Percentiles rank a stretch among this genome's conserved stretches.
phyloP scores from a whole-genome alignment of 805 yeast species.

The Cyberlindnera mycetangii region DNA sequence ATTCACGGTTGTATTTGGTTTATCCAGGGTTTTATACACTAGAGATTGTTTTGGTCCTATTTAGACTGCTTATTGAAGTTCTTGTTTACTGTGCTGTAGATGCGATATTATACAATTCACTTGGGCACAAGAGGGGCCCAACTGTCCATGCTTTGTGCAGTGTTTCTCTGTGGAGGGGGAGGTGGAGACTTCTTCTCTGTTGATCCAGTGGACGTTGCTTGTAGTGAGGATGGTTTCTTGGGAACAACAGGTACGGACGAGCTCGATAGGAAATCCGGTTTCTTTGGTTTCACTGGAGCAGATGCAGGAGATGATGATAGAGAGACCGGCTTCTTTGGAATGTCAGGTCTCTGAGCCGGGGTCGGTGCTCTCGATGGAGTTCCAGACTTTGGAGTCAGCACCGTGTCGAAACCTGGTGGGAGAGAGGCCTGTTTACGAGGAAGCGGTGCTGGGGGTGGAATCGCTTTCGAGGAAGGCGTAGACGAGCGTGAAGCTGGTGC shows the following conservation, averaged over 20 bases:
- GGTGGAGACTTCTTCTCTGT: slow-evolving; percentile 8
- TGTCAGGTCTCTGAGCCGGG: slow-evolving; percentile 10
- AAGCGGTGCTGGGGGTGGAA: slow-evolving; percentile 33
- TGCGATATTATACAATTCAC: background rate
- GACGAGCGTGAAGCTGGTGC: slow-evolving; percentile 18
- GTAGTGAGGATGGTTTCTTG: slow-evolving; percentile 7
- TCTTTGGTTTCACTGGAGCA: slow-evolving; percentile 8
- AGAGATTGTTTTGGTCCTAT: background rate
- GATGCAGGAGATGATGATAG: background rate
- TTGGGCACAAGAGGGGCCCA: slow-evolving; percentile 25
- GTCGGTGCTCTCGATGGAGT: slow-evolving; percentile 21
- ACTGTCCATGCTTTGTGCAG: slow-evolving; percentile 14
- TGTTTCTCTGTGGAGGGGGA: slow-evolving; percentile 19
- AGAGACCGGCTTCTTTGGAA: slow-evolving; percentile 15
- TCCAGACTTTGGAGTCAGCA: slow-evolving; percentile 34
- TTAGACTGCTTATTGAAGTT: background rate
- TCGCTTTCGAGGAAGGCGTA: slow-evolving; percentile 5
- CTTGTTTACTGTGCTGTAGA: too few relatives aligned
- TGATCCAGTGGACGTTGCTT: slow-evolving; percentile 1
- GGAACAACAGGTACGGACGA: slow-evolving; percentile 1
- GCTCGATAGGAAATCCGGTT: slow-evolving; percentile 6
- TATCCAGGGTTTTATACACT: slow-evolving; percentile 4
- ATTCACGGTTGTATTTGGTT: background rate
- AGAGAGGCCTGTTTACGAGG: slow-evolving; percentile 29
- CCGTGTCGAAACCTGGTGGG: slow-evolving; percentile 37